Evolutionary conservation across 495 filamentous ascomycete genomes (phyloP).

Genomic region (Penicillium nucicola): DNA sequence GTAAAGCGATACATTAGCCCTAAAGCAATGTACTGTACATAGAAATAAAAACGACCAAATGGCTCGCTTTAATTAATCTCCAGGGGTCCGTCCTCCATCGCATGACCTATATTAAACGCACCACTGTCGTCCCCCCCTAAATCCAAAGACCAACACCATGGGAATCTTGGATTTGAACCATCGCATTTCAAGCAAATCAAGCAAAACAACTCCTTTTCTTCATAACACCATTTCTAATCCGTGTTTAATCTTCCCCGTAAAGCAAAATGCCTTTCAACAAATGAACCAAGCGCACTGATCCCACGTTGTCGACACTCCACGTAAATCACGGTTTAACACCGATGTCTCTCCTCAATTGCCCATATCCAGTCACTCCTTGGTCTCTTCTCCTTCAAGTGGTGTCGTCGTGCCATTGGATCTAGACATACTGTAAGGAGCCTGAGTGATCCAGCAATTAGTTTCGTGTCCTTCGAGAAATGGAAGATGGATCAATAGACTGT

Average conservation of each 20-base stretch:
- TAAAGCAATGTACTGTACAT: slow-evolving; percentile 22
- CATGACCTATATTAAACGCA: background rate
- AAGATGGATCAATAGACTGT: background rate
- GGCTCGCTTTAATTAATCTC: background rate
- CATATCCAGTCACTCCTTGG: slow-evolving; percentile 14
- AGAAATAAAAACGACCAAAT: background rate
- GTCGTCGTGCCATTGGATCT: slow-evolving; percentile 41
- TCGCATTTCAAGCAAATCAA: background rate
- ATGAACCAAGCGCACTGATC: too few species aligned
- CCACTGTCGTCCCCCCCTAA: background rate
- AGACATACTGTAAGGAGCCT: slow-evolving; percentile 51
- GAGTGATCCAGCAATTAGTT: background rate
- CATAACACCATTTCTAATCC: background rate
- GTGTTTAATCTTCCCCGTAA: background rate
- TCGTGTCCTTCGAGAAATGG: slow-evolving; percentile 1
- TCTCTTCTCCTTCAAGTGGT: slow-evolving; percentile 29
- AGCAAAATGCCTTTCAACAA: background rate
- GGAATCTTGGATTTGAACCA: slow-evolving; percentile 10
- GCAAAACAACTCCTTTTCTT: background rate
- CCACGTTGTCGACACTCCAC: too few species aligned
- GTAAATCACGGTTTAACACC: too few species aligned
- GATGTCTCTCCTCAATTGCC: too few species aligned
- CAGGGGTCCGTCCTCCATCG: slow-evolving; percentile 3
- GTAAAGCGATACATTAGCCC: slow-evolving; percentile 7
- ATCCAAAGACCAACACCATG: slow-evolving; percentile 13